Conservation (phyloP, 306 rosid genomes). For the Medicago lupulina region DNA sequence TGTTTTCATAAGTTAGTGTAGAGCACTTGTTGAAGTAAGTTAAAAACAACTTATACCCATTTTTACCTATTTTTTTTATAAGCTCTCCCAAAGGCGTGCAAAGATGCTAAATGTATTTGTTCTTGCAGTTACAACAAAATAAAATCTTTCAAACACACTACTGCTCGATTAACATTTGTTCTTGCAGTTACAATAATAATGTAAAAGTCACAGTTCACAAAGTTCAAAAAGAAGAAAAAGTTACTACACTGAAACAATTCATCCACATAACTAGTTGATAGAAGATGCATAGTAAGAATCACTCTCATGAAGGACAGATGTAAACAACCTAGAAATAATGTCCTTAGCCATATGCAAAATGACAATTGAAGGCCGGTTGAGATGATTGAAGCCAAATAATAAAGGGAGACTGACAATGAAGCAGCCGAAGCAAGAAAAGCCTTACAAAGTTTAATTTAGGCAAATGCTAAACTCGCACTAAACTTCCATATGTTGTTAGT, state of each 20-base stretch:
- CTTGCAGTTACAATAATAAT: not conserved
- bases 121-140: not conserved
- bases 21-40: not conserved
- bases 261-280: not conserved
- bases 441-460: too few species aligned
- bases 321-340: not conserved
- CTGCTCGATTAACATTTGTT: not conserved
- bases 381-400: not conserved
- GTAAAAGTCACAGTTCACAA: too few species aligned
- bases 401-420: not conserved
- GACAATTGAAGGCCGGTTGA: not conserved
- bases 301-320: not conserved
- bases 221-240: not conserved
- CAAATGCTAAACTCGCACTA: not conserved
- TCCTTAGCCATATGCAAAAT: not conserved
- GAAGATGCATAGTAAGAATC: not conserved
- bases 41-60: not conserved
- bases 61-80: not conserved
- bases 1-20: not conserved
- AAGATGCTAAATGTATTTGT: not conserved
- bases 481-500: not conserved
- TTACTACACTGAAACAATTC: not conserved
- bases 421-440: not conserved
- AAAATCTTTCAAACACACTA: too few species aligned
- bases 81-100: not conserved